Conservation (phyloP, 768 basidiomycete species). For the Mycena filopes region DNA sequence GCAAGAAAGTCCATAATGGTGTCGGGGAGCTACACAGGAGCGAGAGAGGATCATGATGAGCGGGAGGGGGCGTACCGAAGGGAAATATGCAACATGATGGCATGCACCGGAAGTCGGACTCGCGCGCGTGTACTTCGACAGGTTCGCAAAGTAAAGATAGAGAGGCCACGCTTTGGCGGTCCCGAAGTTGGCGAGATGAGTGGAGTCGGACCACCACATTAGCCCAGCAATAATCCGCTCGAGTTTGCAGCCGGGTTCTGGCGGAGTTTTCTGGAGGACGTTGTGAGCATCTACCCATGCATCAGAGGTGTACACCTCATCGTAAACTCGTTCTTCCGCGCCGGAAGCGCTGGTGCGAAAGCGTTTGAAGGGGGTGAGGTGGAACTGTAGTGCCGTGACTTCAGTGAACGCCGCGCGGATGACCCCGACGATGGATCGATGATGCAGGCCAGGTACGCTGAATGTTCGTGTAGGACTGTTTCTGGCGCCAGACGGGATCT, state of each 20-base stretch:
- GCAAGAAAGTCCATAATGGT: constrained; percentile 2
- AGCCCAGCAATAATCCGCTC: constrained; percentile 28
- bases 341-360: constrained; percentile 26
- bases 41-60: background rate
- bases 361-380: constrained; percentile 38
- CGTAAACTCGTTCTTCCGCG: constrained; percentile 34
- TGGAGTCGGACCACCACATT: constrained; percentile 19
- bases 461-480: constrained; percentile 21
- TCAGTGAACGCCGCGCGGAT: constrained; percentile 37
- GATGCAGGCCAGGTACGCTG: constrained; percentile 39
- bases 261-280: constrained; percentile 32
- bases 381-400: constrained; percentile 23
- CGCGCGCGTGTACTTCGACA: constrained; percentile 35
- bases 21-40: constrained; percentile 7
- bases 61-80: constrained; percentile 1
- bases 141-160: constrained; percentile 36
- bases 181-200: constrained; percentile 35
- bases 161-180: constrained; percentile 36
- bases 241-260: constrained; percentile 29
- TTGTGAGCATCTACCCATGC: constrained; percentile 36
- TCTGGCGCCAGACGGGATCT: background rate
- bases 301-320: constrained; percentile 40
- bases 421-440: constrained; percentile 39
- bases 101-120: constrained; percentile 22
- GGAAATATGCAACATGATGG: constrained; percentile 35